These are phyloP conservation scores for Annona squamosa DNA, from an alignment of 164 flowering plant species.

Conservation along the genomic window DNA sequence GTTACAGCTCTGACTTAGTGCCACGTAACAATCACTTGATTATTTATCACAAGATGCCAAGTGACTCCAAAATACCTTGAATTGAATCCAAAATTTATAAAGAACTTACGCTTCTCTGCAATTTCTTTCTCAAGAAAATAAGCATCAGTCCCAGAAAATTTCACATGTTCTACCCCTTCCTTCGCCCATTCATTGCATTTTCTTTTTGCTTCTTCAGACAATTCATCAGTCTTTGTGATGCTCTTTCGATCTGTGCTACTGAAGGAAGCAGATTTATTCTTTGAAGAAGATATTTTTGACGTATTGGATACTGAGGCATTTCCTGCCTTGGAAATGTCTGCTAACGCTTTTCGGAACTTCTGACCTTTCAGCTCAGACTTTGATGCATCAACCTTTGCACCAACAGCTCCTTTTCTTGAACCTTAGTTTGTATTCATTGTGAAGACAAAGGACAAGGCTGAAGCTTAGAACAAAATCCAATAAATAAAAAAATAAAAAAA, in stretches of 20 bases:
- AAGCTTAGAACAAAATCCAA: too few relatives aligned
- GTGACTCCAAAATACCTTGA: background rate
- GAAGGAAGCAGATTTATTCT: conserved; percentile 4
- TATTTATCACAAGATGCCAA: background rate
- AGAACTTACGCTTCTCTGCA: conserved; percentile 10
- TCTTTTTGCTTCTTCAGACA: conserved; percentile 8
- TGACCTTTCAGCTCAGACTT: conserved; percentile 12
- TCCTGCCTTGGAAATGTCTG: conserved; percentile 13
- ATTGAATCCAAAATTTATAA: background rate
- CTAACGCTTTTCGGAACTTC: conserved; percentile 12
- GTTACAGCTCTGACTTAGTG: too few relatives aligned
- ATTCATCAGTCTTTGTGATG: background rate
- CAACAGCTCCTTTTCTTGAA: conserved; percentile 12
- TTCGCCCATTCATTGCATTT: conserved; percentile 15
- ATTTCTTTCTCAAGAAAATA: conserved; percentile 3
- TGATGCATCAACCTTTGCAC: conserved; percentile 8
- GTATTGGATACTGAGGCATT: background rate
- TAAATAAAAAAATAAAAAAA: too few relatives aligned
- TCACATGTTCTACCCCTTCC: conserved; percentile 14
- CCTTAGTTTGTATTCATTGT: background rate
- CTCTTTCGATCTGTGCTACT: conserved; percentile 1
- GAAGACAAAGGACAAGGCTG: too few relatives aligned
- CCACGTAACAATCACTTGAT: too few relatives aligned
- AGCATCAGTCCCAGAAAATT: conserved; percentile 13
- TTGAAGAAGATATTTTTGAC: conserved; percentile 1